A percentile compares a stretch with the other conserved stretches of the same genome.
Evolutionary conservation across 2,329 filamentous ascomycete species (phyloP).

Genomic region (Stagonosporopsis cucurbitacearum): DNA sequence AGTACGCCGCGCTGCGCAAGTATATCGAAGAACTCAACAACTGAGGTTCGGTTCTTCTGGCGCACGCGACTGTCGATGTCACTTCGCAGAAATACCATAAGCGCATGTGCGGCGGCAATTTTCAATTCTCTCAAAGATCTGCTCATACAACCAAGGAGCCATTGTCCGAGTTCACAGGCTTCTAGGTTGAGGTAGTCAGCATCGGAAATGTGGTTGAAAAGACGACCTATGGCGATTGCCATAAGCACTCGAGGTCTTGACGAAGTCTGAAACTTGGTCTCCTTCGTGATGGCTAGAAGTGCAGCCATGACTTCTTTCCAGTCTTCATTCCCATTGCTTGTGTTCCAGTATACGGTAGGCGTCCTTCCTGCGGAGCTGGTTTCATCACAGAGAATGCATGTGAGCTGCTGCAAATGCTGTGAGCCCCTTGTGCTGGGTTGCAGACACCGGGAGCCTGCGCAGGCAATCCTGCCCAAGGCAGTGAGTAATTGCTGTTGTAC

Average conservation of each 20-base stretch:
- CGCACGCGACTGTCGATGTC: slow-evolving; percentile 57
- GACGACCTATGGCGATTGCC: slow-evolving; percentile 62
- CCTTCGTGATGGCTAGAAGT: slow-evolving; percentile 39
- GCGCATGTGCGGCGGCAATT: slow-evolving; percentile 74
- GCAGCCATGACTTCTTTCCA: slow-evolving; percentile 44
- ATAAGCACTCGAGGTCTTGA: slow-evolving; percentile 40
- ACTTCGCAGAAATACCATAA: slow-evolving; percentile 69
- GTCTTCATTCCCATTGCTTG: slow-evolving; percentile 24
- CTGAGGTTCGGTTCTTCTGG: slow-evolving; percentile 70
- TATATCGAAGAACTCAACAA: slow-evolving; percentile 72
- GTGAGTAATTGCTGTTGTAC: slow-evolving; percentile 34
- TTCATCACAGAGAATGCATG: slow-evolving; percentile 39
- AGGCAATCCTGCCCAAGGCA: slow-evolving; percentile 43
- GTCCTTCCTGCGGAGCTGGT: slow-evolving; percentile 1
- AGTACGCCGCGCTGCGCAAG: slow-evolving; percentile 73
- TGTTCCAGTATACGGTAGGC: slow-evolving; percentile 35
- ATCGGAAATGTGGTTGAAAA: slow-evolving; percentile 71
- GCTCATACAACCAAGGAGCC: slow-evolving; percentile 79
- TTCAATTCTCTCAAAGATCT: slow-evolving; percentile 87
- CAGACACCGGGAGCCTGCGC: slow-evolving; percentile 39
- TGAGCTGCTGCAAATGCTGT: slow-evolving; percentile 20
- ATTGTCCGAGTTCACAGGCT: slow-evolving; percentile 73
- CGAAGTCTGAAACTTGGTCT: slow-evolving; percentile 39
- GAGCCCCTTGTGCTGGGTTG: slow-evolving; percentile 2
- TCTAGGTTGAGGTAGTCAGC: slow-evolving; percentile 69